Evolutionary conservation across 176 grass and related monocot genomes (phyloP).

Genomic region (Cenchrus purpureus): DNA sequence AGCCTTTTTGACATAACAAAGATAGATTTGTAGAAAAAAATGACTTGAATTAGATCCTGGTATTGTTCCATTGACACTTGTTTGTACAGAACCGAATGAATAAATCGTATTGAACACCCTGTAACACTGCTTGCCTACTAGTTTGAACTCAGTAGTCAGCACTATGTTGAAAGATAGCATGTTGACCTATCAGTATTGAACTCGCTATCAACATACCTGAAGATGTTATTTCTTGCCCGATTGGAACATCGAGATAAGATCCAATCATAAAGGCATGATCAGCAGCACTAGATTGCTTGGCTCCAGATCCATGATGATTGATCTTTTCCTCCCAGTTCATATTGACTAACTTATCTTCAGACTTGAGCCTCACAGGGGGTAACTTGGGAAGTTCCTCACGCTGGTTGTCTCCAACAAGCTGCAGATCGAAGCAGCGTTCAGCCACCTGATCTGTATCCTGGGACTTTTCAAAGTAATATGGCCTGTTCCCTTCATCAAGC

Average conservation of each 20-base stretch:
- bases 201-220: slow-evolving; percentile 64
- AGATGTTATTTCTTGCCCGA: slow-evolving; percentile 86
- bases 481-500: slow-evolving; percentile 53
- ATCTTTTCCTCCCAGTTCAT: slow-evolving; percentile 83
- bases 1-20: not conserved
- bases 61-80: not conserved
- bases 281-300: slow-evolving; percentile 53
- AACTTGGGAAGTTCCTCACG: slow-evolving; percentile 77
- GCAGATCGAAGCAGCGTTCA: slow-evolving; percentile 69
- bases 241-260: slow-evolving; percentile 88
- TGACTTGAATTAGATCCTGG: not conserved
- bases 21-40: slow-evolving; percentile 5
- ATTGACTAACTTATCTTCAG: slow-evolving; percentile 90
- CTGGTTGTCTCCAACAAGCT: slow-evolving; percentile 59
- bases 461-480: slow-evolving; percentile 50
- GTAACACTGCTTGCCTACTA: not conserved
- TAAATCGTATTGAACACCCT: not conserved
- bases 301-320: slow-evolving; percentile 64
- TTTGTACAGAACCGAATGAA: slow-evolving; percentile 15
- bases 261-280: slow-evolving; percentile 95
- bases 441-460: slow-evolving; percentile 45
- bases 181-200: slow-evolving; percentile 23
- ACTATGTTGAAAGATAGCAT: slow-evolving; percentile 22
- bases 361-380: slow-evolving; percentile 88
- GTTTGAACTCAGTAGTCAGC: not conserved